phyloP scores from a whole-genome alignment of 2,329 filamentous ascomycete genomes.

The Cladophialophora chaetospira region DNA sequence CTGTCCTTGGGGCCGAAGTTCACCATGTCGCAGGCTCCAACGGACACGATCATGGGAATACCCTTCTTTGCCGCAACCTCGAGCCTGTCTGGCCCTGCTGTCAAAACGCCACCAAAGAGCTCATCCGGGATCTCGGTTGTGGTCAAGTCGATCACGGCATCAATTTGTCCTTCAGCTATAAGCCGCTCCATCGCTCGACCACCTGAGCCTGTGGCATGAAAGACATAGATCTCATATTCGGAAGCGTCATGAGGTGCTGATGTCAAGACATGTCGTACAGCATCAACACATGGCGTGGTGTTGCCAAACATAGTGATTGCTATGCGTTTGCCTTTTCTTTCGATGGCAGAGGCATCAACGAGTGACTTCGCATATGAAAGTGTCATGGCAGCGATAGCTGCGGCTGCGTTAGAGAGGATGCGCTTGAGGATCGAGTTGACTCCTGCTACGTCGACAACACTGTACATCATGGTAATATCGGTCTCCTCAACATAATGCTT shows the following conservation, averaged over 20 bases:
- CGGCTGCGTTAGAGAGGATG: slow-evolving; percentile 65
- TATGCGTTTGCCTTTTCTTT: slow-evolving; percentile 50
- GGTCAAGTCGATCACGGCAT: slow-evolving; percentile 70
- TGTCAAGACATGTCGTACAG: slow-evolving; percentile 46
- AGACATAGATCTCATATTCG: slow-evolving; percentile 62
- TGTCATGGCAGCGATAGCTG: slow-evolving; percentile 63
- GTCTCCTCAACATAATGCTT: slow-evolving; percentile 66
- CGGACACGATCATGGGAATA: slow-evolving; percentile 59
- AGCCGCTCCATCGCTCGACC: slow-evolving; percentile 70
- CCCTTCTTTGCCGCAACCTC: slow-evolving; percentile 59
- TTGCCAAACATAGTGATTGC: slow-evolving; percentile 76
- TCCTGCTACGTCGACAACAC: slow-evolving; percentile 70
- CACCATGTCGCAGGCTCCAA: slow-evolving; percentile 62
- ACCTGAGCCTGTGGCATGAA: slow-evolving; percentile 70
- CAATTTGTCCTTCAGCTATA: slow-evolving; percentile 58
- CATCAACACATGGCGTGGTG: slow-evolving; percentile 66
- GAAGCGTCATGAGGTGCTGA: slow-evolving; percentile 32
- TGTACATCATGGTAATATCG: slow-evolving; percentile 71
- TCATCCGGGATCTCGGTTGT: slow-evolving; percentile 70
- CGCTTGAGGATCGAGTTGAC: slow-evolving; percentile 60
- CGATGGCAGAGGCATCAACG: slow-evolving; percentile 8
- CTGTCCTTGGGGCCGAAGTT: slow-evolving; percentile 63
- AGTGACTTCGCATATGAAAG: slow-evolving; percentile 41
- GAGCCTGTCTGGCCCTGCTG: slow-evolving; percentile 59
- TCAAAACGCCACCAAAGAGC: slow-evolving; percentile 64